A percentile compares a stretch with the other conserved stretches of the same genome.
Conservation (phyloP, 768 basidiomycete genomes). For the Boletus sensibilis region DNA sequence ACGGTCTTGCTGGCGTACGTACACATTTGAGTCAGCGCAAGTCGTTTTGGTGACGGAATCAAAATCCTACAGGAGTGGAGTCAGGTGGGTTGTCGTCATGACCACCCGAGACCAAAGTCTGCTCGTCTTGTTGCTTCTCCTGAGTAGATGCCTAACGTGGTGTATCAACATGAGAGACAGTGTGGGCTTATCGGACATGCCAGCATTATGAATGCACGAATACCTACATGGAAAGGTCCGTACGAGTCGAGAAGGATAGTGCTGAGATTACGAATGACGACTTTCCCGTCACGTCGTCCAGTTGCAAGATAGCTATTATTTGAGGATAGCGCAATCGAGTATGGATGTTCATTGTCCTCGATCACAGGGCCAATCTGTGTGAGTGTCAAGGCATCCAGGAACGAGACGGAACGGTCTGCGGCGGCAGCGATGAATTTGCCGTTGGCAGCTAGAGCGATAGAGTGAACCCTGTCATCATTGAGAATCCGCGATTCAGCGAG, state of each 20-base stretch:
- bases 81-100: no score
- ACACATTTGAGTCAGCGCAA: neutral
- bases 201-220: no score
- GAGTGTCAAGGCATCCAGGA: neutral
- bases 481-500: neutral
- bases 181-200: neutral
- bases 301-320: neutral
- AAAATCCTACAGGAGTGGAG: neutral
- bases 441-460: neutral
- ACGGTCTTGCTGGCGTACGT: neutral
- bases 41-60: no score
- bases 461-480: rapidly evolving
- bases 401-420: neutral
- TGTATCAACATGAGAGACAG: neutral
- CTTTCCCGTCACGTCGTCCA: neutral
- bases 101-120: neutral
- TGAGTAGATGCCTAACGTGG: no score
- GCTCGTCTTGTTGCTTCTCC: no score
- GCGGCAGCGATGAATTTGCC: neutral
- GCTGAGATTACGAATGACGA: neutral
- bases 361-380: neutral
- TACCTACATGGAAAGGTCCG: no score
- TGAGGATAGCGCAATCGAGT: neutral
- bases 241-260: neutral
- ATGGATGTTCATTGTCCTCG: rapidly evolving